Base-by-base conservation (phyloP, 2,329 filamentous ascomycete species). In the Colletotrichum sp. region DNA sequence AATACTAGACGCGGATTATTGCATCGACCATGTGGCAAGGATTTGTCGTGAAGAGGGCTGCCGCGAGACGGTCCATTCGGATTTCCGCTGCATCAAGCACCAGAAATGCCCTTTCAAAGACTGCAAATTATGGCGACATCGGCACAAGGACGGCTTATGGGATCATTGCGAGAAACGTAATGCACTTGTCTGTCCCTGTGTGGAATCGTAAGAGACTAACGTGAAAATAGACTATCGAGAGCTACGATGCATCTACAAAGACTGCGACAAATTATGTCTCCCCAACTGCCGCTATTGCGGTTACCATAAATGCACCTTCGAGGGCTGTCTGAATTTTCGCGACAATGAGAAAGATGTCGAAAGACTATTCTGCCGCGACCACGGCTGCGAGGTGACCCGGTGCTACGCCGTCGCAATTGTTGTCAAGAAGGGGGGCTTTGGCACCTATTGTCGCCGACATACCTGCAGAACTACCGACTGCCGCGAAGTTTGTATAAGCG, bases 141-240 rank as follows among this genome's bases (percentile, higher is more conserved):
- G 9, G 13, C 57, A 69, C 16, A 73, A 36, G 39, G 70, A 70
- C 6, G 64, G 64, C 6, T n/a, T 66, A 8, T 68, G 59, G 59
- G 71, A 76, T 16, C 68, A 49, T 34, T 76, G 74, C 71, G 74
- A 76, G 15, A 24, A 64, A 2, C 74, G 74, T 76, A 55, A 76
- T 71, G 18, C 6, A 36, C 16, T 8, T 18, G 34, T 3, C 44
- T 52, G 6, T 52, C n/a, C n/a, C 6, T 13, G n/a, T 13, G 6
- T 21, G 44, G 10, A 52, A 21, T 52, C 9, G 2, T 34, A 2
- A 34, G 18, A 7, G 21, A 7, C 64, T 76, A 32, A 76, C 36
- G 3, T 6, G 5, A 4, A 18, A 3, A n/a, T 24, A 76, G 74
- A 76, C n/a, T 65, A 74, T 6, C 12, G 13, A 15, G 65, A 76